phyloP scores from a whole-genome alignment of 495 filamentous ascomycete genomes.

The Xylaria longipes region DNA sequence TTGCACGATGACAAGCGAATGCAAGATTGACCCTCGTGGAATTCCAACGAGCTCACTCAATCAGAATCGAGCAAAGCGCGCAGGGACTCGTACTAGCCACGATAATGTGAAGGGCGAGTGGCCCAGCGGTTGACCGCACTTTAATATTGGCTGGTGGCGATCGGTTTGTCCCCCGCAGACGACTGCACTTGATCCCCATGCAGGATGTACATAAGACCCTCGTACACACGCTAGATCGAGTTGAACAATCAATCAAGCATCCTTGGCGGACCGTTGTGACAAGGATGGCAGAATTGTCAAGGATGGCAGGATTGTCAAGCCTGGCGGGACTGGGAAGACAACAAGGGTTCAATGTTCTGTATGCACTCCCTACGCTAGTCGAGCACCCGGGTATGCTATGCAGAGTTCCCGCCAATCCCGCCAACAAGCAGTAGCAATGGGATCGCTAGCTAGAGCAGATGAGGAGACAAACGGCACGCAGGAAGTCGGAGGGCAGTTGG shows the following conservation, averaged over 20 bases:
- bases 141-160: slow-evolving; percentile 55
- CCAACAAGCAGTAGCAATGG: neutral
- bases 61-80: slow-evolving; percentile 32
- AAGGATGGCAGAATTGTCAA: slow-evolving; percentile 23
- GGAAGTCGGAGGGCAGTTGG: neutral
- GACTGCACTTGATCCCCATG: slow-evolving; percentile 24
- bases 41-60: slow-evolving; percentile 37
- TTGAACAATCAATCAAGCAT: slow-evolving; percentile 27
- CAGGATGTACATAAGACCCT: slow-evolving; percentile 37
- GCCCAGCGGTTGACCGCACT: slow-evolving; percentile 52
- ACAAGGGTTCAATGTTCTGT: slow-evolving; percentile 12
- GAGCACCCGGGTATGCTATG: slow-evolving; percentile 15
- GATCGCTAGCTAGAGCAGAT: neutral
- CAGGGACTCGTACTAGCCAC: slow-evolving; percentile 38
- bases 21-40: slow-evolving; percentile 34
- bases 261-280: slow-evolving; percentile 27
- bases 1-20: slow-evolving; percentile 18
- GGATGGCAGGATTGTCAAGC: slow-evolving; percentile 20
- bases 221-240: slow-evolving; percentile 30
- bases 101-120: slow-evolving; percentile 30
- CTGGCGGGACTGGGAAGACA: slow-evolving; percentile 11
- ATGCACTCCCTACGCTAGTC: slow-evolving; percentile 15
- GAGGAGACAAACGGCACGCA: neutral
- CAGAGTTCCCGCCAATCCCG: slow-evolving; percentile 20
- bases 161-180: slow-evolving; percentile 34